phyloP scores from a whole-genome alignment of 2,329 filamentous ascomycete genomes.

The Monilinia aucupariae region DNA sequence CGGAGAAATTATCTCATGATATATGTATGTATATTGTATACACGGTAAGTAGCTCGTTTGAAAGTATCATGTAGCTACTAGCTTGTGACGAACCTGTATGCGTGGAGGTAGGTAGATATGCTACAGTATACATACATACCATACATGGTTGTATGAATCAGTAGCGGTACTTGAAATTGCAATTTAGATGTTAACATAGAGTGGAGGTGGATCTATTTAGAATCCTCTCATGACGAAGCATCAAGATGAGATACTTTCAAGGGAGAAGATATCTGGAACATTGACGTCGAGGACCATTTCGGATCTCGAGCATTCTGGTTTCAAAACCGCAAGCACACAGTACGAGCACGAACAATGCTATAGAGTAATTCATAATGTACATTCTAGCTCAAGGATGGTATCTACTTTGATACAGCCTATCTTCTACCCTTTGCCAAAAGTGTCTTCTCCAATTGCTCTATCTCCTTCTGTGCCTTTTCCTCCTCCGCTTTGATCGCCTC shows the following conservation, averaged over 20 bases:
- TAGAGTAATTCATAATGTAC: not conserved
- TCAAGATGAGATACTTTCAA: not conserved
- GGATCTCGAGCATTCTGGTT: not conserved
- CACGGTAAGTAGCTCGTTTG: not conserved
- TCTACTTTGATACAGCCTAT: not conserved
- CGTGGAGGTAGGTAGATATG: not conserved
- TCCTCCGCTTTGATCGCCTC: constrained; percentile 46
- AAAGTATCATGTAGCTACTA: not conserved
- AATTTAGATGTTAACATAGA: not conserved
- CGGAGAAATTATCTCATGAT: too few species aligned
- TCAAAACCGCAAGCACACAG: not conserved
- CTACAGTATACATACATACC: too few species aligned
- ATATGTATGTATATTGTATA: too few species aligned
- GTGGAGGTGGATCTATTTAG: not conserved
- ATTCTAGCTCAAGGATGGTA: not conserved
- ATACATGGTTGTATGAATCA: not conserved
- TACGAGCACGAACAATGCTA: not conserved
- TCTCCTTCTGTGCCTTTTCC: constrained; percentile 48
- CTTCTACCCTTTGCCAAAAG: constrained; percentile 38
- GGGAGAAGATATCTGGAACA: not conserved
- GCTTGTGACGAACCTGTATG: not conserved
- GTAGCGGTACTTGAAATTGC: not conserved
- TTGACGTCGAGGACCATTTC: not conserved
- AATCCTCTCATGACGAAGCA: not conserved
- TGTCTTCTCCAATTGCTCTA: constrained; percentile 53